These are phyloP conservation scores for Colletotrichum chrysophilum DNA, from an alignment of 2,329 filamentous ascomycete species.

Conservation along the genomic window DNA sequence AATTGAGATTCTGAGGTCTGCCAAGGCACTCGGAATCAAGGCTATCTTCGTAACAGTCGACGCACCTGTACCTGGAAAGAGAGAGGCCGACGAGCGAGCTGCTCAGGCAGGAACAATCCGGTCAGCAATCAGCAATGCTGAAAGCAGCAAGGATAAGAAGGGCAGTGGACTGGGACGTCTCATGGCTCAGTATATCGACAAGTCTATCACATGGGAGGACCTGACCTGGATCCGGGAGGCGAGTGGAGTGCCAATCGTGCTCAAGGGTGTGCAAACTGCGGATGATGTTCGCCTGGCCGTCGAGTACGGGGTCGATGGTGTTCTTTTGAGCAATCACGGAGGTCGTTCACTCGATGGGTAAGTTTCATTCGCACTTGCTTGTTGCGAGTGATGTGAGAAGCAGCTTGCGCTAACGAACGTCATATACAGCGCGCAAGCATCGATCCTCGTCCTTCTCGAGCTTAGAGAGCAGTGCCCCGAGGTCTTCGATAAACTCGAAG, in stretches of 20 bases:
- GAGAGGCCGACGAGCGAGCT: conserved; percentile 51
- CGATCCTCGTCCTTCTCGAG: conserved; percentile 21
- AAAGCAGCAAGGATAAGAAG: conserved; percentile 53
- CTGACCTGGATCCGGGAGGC: conserved; percentile 62
- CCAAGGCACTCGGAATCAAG: conserved; percentile 49
- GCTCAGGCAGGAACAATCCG: conserved; percentile 47
- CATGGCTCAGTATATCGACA: conserved; percentile 59
- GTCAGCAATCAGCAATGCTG: conserved; percentile 47
- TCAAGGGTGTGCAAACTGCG: conserved; percentile 74
- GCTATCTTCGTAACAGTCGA: conserved; percentile 66
- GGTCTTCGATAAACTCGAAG: conserved; percentile 34
- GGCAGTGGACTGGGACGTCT: conserved; percentile 50
- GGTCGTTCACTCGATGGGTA: conserved; percentile 57
- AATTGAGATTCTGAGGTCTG: conserved; percentile 50
- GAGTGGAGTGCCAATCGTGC: conserved; percentile 60
- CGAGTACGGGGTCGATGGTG: conserved; percentile 67
- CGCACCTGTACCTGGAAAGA: conserved; percentile 60
- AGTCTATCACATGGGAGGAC: conserved; percentile 66
- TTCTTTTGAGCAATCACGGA: conserved; percentile 75
- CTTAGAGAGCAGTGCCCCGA: conserved; percentile 55
- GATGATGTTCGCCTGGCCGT: conserved; percentile 66
- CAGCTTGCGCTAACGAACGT: conserved; percentile 58
- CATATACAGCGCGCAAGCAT: conserved; percentile 33
- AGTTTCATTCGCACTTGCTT: neutral
- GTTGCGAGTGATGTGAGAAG: neutral